A percentile compares a stretch with the other conserved stretches of the same genome.
These are phyloP conservation scores for Zymoseptoria brevis DNA, from an alignment of 2,329 filamentous ascomycete species.

Conservation along the genomic window DNA sequence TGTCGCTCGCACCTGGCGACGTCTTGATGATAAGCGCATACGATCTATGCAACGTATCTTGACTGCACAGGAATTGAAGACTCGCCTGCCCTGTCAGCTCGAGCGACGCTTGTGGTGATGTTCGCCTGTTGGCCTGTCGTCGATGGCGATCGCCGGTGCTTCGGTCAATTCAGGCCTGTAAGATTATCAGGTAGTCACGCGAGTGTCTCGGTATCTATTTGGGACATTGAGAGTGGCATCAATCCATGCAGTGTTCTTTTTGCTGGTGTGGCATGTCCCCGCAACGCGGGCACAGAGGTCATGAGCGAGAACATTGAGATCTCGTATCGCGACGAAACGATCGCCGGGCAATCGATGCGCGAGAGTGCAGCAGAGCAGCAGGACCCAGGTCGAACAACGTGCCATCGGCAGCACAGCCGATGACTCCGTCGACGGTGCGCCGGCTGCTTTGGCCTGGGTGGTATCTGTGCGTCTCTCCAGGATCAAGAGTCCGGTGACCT, in stretches of 20 bases:
- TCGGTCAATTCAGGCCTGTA: neutral
- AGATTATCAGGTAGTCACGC: neutral
- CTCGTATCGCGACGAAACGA: neutral
- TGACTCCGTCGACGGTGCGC: neutral
- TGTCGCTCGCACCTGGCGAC: neutral
- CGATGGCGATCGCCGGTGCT: neutral
- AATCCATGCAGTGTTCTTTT: neutral
- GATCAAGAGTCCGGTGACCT: neutral
- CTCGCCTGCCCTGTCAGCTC: neutral
- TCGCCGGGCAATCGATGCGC: neutral
- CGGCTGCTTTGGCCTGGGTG: neutral
- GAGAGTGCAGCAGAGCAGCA: neutral
- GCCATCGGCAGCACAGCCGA: neutral
- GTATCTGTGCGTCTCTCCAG: neutral
- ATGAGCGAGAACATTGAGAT: neutral
- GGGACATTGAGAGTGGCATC: neutral
- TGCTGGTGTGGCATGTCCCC: neutral
- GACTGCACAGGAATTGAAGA: neutral
- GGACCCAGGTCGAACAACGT: neutral
- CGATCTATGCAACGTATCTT: neutral
- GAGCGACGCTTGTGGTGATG: neutral
- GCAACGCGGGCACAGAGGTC: neutral
- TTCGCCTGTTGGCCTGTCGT: neutral
- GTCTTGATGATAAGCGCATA: neutral
- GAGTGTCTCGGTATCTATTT: neutral